These are phyloP conservation scores for Suhomyces pyralidae DNA, from an alignment of 805 yeast genomes.

Conservation along the genomic window DNA sequence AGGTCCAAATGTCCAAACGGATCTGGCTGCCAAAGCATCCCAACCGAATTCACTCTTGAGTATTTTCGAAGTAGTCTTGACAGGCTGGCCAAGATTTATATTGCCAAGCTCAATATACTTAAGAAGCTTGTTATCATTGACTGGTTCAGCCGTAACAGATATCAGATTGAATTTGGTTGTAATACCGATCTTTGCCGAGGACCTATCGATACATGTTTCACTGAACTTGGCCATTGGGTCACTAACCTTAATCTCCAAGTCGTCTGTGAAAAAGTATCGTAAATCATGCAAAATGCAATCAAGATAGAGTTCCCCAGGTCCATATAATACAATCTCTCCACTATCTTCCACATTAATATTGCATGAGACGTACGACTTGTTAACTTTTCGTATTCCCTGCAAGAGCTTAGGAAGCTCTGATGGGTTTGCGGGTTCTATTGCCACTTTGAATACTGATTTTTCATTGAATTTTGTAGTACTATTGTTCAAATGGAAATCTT, in stretches of 20 bases:
- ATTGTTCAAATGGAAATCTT: conserved; percentile 24
- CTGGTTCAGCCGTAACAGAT: conserved; percentile 75
- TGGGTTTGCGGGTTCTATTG: conserved; percentile 79
- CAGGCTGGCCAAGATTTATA: conserved; percentile 33
- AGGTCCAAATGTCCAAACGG: conserved; percentile 73
- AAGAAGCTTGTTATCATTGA: conserved; percentile 49
- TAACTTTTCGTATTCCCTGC: conserved; percentile 63
- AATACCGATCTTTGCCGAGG: conserved; percentile 66
- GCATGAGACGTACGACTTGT: conserved; percentile 63
- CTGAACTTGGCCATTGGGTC: conserved; percentile 78
- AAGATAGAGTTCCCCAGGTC: conserved; percentile 83
- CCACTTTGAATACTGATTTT: conserved; percentile 64
- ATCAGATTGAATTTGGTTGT: conserved; percentile 54
- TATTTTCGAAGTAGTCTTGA: conserved; percentile 47
- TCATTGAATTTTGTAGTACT: conserved; percentile 23
- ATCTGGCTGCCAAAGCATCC: conserved; percentile 82
- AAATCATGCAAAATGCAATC: conserved; percentile 82
- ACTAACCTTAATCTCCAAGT: conserved; percentile 73
- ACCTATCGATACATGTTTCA: conserved; percentile 68
- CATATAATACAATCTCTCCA: conserved; percentile 79
- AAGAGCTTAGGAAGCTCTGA: conserved; percentile 71
- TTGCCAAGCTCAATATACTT: conserved; percentile 54
- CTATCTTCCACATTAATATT: conserved; percentile 77
- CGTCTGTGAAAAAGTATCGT: conserved; percentile 54
- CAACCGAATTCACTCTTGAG: conserved; percentile 62